Evolutionary conservation across 176 grass and related monocot species (phyloP).

Genomic region (Guadua angustifolia): DNA sequence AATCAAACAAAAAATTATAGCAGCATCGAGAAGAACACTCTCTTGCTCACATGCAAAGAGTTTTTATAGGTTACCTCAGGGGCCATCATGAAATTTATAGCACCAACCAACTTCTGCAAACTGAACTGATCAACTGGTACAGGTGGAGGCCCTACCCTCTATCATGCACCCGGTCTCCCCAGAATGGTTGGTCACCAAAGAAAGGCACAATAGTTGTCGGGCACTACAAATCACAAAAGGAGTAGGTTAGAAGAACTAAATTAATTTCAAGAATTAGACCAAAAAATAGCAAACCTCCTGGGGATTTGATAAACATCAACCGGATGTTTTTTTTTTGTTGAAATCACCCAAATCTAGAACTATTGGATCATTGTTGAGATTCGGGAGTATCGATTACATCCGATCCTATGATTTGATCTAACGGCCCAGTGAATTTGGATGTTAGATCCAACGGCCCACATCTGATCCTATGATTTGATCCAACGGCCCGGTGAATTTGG

Average conservation of each 20-base stretch:
- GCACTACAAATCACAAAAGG: conserved; percentile 62
- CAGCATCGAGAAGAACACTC: not conserved
- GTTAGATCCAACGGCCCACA: no score
- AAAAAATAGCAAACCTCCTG: conserved; percentile 4
- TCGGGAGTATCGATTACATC: no score
- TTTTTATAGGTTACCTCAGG: conserved; percentile 48
- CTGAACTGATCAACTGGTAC: conserved; percentile 87
- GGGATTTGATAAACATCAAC: no score
- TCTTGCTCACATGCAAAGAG: not conserved
- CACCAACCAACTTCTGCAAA: conserved; percentile 76
- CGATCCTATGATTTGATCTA: no score
- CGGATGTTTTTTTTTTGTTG: no score
- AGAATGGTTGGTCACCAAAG: conserved; percentile 96
- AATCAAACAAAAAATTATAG: not conserved
- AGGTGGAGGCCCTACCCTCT: conserved; percentile 77
- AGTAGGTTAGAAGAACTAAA: conserved; percentile 18
- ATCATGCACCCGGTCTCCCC: conserved; percentile 89
- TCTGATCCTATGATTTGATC: no score
- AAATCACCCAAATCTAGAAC: no score
- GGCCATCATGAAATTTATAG: conserved; percentile 79
- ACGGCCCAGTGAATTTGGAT: no score
- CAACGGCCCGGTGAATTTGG: no score
- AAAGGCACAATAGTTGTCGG: conserved; percentile 96
- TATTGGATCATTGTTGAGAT: no score
- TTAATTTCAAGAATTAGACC: conserved; percentile 23